Conservation (phyloP, 2,329 filamentous ascomycete genomes). For the Endoconidiophora polonica region DNA sequence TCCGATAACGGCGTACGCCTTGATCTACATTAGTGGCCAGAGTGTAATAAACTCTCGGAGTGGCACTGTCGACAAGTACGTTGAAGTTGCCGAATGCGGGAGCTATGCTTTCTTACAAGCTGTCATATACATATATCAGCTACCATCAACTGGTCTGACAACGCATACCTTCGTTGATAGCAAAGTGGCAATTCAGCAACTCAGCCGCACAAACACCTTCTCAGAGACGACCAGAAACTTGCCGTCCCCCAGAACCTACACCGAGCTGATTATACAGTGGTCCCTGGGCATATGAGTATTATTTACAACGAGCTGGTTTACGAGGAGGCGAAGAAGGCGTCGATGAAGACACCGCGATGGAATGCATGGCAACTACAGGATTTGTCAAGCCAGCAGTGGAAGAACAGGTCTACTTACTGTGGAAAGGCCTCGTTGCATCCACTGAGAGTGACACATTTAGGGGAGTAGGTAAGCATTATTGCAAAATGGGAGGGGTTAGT, state of each 20-base stretch:
- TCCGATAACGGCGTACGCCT: background rate
- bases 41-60: background rate
- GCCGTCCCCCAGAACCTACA: no score
- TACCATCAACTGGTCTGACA: background rate
- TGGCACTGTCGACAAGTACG: background rate
- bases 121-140: background rate
- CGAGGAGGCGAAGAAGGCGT: background rate
- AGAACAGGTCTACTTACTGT: no score
- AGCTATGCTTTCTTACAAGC: background rate
- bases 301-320: background rate
- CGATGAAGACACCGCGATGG: background rate
- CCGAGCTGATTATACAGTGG: no score
- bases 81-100: background rate
- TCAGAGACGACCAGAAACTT: no score
- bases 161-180: background rate
- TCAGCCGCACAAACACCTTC: no score
- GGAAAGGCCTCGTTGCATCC: no score
- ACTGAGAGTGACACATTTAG: no score
- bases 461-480: no score
- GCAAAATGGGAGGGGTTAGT: background rate
- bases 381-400: no score
- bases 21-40: background rate
- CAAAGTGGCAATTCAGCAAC: slow-evolving; percentile 21
- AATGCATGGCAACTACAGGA: no score
- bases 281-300: background rate